Conservation (phyloP, 768 basidiomycete species). For the Boletus rubroflammeus region DNA sequence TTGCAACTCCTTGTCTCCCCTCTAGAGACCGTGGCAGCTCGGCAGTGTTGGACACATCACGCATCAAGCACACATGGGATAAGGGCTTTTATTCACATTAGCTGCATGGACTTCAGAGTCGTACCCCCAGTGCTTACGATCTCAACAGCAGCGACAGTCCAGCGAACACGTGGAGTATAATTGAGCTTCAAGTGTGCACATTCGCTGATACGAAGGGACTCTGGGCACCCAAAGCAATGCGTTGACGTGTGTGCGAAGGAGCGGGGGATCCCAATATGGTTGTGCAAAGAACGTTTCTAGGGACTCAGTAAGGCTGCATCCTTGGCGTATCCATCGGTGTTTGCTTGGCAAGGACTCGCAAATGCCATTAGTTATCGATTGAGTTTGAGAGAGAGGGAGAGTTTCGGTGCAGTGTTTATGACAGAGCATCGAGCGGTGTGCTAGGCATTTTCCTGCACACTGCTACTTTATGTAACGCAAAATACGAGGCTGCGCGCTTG, state of each 20-base stretch:
- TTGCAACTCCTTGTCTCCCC: constrained; percentile 14
- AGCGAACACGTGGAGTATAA: not conserved
- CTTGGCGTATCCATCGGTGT: not conserved
- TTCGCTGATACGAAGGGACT: not conserved
- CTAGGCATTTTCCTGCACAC: no score
- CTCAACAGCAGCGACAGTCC: not conserved
- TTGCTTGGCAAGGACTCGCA: not conserved
- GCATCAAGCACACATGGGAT: no score
- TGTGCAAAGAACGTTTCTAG: not conserved
- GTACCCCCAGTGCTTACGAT: not conserved
- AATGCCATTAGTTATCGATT: not conserved
- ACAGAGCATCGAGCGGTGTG: no score
- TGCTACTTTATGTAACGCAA: no score
- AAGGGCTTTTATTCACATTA: no score
- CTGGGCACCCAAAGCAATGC: not conserved
- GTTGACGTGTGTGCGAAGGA: no score
- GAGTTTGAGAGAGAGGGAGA: not conserved
- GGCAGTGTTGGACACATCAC: not conserved
- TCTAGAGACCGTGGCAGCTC: constrained; percentile 1
- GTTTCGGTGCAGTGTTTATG: no score
- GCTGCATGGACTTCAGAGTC: not conserved
- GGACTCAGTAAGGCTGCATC: not conserved
- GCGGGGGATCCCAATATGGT: not conserved
- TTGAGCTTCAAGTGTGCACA: no score
- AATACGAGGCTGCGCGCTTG: no score